Evolutionary conservation across 1,284 basidiomycete genomes (phyloP), one percentile per base, ranked within the genome.

Genomic region (Trametes pubescens): DNA sequence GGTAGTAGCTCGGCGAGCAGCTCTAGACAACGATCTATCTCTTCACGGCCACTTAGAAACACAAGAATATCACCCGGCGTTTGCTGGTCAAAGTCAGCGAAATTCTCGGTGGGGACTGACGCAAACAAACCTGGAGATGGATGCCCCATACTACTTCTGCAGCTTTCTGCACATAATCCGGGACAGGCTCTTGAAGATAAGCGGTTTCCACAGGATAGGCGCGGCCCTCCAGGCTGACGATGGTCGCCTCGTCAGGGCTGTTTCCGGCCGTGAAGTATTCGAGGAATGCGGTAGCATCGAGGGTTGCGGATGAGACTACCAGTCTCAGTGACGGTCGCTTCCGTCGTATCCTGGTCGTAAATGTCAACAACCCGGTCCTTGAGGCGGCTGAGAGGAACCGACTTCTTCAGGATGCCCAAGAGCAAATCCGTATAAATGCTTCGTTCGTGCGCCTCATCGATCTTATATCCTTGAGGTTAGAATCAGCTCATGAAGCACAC

Each of bases 371-470:
- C 2, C 34, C 18, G 37, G 7, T 6, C 9, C 14, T 11, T 2
- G 14, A 21, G 37, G 22, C 13, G 9, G 3, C 1, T 5, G 18
- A n/a, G 4, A 21, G 5, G 13, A 14, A 60, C 59, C 38, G 59
- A 93, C 95, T 93, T 96, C 82, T 98, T 98, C 46, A 98, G 78
- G 24, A 99, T 81, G 0, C 98, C 97, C 4, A 99, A 84, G 6
- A 99, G 80, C 59, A 99, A 81, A 75, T 99, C 98, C 0, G 97
- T 98, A 71, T 98, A 94, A 22, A 98, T 83, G 64, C 94, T 96
- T 26, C 97, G 84, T 75, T 99, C 98, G 78, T 99, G 97, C 1
- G 95, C 97, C 81, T 99, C 98, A 72, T 99, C 98, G 56, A 96
- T 89, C 94, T 96, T 67, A 43, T 18, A 59, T 52, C 53, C 51